Percentiles rank a stretch among this genome's conserved stretches.
Conservation (phyloP, 108 stramenopile species). For the Nitzschia sp. region DNA sequence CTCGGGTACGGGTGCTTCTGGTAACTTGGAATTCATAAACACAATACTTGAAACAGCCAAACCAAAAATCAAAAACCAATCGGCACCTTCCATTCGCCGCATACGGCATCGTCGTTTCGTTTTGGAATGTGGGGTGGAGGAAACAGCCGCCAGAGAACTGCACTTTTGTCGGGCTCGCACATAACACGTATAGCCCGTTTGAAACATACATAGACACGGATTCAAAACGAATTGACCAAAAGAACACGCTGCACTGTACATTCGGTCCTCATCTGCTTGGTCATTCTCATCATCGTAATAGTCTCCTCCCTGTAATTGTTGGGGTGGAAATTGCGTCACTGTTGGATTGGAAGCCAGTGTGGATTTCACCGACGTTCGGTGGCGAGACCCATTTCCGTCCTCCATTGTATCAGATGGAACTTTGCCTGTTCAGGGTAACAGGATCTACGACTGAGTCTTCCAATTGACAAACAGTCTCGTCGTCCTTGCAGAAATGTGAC, state of each 20-base stretch:
- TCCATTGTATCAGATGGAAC: no score
- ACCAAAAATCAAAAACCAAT: not conserved
- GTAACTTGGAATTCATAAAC: not conserved
- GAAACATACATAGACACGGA: conserved; percentile 37
- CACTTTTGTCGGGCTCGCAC: not conserved
- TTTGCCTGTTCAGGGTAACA: no score
- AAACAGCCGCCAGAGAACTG: not conserved
- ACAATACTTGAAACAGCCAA: not conserved
- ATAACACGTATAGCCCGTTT: not conserved
- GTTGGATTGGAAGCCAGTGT: no score
- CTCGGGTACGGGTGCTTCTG: not conserved
- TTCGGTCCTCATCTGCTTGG: conserved; percentile 23
- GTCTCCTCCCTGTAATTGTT: not conserved
- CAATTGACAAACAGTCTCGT: no score
- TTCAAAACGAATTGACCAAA: conserved; percentile 42
- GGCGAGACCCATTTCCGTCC: no score
- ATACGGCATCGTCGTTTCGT: no score
- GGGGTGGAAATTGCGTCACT: no score
- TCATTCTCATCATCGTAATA: conserved; percentile 28
- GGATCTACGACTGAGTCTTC: no score
- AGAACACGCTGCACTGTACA: conserved; percentile 31
- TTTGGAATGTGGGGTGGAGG: not conserved
- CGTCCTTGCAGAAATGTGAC: no score
- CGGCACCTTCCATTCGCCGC: not conserved
- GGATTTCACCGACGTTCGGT: no score